Conservation (phyloP, 2,329 filamentous ascomycete species). For the Xylariales sp. region DNA sequence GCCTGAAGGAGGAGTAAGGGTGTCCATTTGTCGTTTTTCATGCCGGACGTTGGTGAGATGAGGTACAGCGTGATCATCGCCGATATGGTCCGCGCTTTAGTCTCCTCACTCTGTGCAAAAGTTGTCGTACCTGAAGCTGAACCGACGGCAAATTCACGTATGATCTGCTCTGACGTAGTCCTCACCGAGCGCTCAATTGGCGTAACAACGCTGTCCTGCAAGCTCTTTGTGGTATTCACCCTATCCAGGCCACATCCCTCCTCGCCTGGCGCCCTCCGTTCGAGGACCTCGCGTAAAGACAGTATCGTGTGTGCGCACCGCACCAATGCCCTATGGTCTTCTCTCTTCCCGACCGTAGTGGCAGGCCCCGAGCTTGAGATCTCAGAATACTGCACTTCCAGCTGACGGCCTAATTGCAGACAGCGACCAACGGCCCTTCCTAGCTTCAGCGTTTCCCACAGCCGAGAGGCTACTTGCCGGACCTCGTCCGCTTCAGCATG, state of each 20-base stretch:
- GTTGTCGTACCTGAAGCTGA: constrained; percentile 44
- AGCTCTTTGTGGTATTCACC: constrained; percentile 65
- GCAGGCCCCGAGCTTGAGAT: constrained; percentile 40
- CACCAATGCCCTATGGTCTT: constrained; percentile 76
- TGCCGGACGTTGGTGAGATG: constrained; percentile 62
- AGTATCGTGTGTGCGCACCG: constrained; percentile 76
- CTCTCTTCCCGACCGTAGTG: constrained; percentile 41
- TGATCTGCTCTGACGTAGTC: constrained; percentile 68
- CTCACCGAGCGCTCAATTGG: constrained; percentile 73
- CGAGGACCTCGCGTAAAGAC: constrained; percentile 67
- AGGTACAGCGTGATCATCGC: constrained; percentile 76
- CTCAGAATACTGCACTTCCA: constrained; percentile 81
- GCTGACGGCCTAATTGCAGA: constrained; percentile 75
- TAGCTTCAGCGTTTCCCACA: constrained; percentile 76
- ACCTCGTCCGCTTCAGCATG: constrained; percentile 85
- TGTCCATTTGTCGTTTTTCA: constrained; percentile 50
- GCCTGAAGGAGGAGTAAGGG: constrained; percentile 71
- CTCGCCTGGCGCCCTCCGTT: constrained; percentile 61
- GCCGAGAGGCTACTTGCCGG: constrained; percentile 66
- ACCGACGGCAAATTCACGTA: constrained; percentile 79
- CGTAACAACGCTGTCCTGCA: constrained; percentile 64
- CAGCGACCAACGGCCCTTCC: constrained; percentile 73
- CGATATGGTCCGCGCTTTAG: constrained; percentile 66
- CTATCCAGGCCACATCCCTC: constrained; percentile 73
- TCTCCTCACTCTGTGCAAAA: constrained; percentile 66